Conservation (phyloP, 164 flowering plant genomes). For the Dillenia suffruticosa region DNA sequence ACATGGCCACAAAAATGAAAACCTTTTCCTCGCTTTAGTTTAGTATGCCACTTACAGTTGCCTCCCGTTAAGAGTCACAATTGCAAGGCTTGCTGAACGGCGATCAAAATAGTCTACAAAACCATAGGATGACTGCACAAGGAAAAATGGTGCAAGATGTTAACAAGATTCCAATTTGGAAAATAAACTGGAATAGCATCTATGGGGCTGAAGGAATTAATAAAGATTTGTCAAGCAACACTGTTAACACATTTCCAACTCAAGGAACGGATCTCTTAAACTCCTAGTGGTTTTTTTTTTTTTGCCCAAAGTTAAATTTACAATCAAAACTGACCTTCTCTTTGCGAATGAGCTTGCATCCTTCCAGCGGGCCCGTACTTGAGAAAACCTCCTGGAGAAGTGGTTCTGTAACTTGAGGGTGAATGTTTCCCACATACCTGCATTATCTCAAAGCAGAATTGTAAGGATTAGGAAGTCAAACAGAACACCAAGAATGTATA, state of each 20-base stretch:
- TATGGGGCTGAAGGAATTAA: too few relatives aligned
- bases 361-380: constrained; percentile 45
- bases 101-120: constrained; percentile 73
- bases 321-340: constrained; percentile 24
- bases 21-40: background rate
- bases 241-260: background rate
- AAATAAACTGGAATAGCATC: background rate
- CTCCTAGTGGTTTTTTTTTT: background rate
- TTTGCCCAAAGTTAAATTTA: background rate
- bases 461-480: background rate
- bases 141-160: background rate
- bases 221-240: background rate
- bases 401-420: constrained; percentile 48
- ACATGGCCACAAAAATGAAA: background rate
- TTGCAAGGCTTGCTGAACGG: constrained; percentile 66
- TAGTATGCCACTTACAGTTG: constrained; percentile 41
- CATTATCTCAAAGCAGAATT: constrained; percentile 2
- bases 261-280: background rate
- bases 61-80: constrained; percentile 62
- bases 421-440: constrained; percentile 51
- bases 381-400: constrained; percentile 64
- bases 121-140: constrained; percentile 70
- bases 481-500: background rate
- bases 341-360: constrained; percentile 49
- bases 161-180: background rate